These are phyloP conservation scores for Ophiosphaerella narmari DNA, from an alignment of 2,329 filamentous ascomycete genomes.

Conservation along the genomic window DNA sequence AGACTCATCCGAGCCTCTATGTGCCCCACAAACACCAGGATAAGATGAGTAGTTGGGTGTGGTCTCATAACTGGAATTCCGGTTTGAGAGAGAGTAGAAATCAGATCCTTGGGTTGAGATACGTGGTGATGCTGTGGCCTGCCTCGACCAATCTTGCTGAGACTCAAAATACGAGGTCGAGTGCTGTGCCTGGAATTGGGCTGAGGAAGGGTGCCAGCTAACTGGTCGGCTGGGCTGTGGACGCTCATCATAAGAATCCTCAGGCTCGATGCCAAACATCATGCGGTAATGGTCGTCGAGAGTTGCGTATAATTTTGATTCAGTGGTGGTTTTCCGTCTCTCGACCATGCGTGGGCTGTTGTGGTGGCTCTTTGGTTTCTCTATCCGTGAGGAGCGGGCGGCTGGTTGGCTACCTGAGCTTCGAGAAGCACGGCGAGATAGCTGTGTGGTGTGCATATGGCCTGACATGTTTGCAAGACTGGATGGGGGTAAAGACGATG, in stretches of 20 bases:
- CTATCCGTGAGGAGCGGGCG: conserved; percentile 41
- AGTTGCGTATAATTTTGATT: conserved; percentile 45
- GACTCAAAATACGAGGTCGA: conserved; percentile 30
- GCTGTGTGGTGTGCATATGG: conserved; percentile 33
- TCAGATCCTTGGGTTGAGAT: conserved; percentile 38
- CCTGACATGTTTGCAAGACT: conserved; percentile 28
- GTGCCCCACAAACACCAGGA: conserved; percentile 15
- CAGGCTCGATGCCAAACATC: conserved; percentile 45
- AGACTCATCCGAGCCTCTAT: conserved; percentile 32
- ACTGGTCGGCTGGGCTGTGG: conserved; percentile 58
- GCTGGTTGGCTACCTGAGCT: conserved; percentile 34
- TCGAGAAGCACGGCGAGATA: conserved; percentile 38
- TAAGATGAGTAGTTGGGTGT: conserved; percentile 17
- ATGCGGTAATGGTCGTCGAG: conserved; percentile 49
- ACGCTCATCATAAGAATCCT: conserved; percentile 30
- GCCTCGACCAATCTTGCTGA: conserved; percentile 34
- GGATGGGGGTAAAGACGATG: conserved; percentile 17
- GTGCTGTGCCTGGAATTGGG: conserved; percentile 41
- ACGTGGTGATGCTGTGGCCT: conserved; percentile 26
- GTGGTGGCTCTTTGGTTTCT: conserved; percentile 48
- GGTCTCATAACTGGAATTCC: conserved; percentile 37
- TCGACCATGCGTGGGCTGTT: conserved; percentile 44
- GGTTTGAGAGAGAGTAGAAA: conserved; percentile 42
- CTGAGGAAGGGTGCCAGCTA: conserved; percentile 75
- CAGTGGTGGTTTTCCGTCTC: conserved; percentile 45